phyloP scores from a whole-genome alignment of 345 rosid genomes.

The Murraya paniculata region DNA sequence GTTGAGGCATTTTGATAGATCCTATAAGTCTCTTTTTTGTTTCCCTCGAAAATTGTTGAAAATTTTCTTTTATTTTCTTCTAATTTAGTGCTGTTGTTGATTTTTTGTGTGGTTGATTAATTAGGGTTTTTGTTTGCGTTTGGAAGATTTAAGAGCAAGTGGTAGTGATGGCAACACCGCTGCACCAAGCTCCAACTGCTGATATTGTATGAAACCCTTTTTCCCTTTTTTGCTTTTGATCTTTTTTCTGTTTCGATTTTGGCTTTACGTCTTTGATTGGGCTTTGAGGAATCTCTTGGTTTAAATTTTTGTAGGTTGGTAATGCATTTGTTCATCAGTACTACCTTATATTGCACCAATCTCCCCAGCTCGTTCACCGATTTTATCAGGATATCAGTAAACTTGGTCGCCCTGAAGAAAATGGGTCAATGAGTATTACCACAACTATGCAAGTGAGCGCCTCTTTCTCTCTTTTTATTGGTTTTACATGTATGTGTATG shows the following conservation, averaged over 20 bases:
- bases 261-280: background rate
- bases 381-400: conserved; percentile 93
- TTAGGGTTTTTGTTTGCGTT: conserved; percentile 11
- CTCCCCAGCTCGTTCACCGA: conserved; percentile 83
- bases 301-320: conserved; percentile 51
- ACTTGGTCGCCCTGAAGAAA: conserved; percentile 83
- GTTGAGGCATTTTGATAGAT: background rate
- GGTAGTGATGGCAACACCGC: conserved; percentile 41
- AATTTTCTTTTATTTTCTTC: too few species aligned
- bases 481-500: background rate
- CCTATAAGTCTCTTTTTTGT: conserved; percentile 6
- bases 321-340: conserved; percentile 96
- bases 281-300: background rate
- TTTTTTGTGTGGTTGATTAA: background rate
- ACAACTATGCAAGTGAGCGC: conserved; percentile 78
- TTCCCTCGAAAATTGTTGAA: background rate
- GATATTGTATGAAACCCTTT: conserved; percentile 36
- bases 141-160: conserved; percentile 11
- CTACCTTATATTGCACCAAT: conserved; percentile 82
- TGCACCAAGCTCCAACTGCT: conserved; percentile 39
- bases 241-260: background rate
- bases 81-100: background rate
- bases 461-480: conserved; percentile 1
- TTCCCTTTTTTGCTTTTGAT: background rate
- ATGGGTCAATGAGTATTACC: conserved; percentile 69